These are phyloP conservation scores for Verticillium longisporum DNA, from an alignment of 2,329 filamentous ascomycete genomes.

Conservation along the genomic window DNA sequence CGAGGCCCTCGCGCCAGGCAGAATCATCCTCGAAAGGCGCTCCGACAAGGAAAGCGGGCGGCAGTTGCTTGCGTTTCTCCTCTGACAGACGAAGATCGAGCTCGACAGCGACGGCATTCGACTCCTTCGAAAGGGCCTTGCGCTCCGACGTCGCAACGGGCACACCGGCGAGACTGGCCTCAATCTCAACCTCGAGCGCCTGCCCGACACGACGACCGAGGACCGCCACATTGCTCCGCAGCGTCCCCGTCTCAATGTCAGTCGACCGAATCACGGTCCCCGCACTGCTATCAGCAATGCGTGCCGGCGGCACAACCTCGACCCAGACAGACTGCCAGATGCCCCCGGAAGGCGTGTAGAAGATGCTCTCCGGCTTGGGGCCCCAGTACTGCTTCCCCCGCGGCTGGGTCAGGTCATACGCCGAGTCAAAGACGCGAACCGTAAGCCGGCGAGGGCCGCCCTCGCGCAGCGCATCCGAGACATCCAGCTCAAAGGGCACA, in stretches of 20 bases:
- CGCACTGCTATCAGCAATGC: slow-evolving; percentile 47
- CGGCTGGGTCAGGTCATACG: slow-evolving; percentile 57
- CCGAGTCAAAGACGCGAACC: slow-evolving; percentile 55
- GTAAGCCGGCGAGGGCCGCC: slow-evolving; percentile 34
- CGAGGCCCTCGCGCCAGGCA: slow-evolving; percentile 47
- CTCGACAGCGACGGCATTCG: slow-evolving; percentile 37
- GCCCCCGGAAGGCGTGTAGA: slow-evolving; percentile 50
- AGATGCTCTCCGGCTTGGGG: slow-evolving; percentile 52
- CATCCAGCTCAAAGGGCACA: slow-evolving; percentile 51
- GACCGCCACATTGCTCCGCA: slow-evolving; percentile 44
- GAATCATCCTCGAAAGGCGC: slow-evolving; percentile 28
- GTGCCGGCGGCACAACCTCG: slow-evolving; percentile 44
- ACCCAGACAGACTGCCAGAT: slow-evolving; percentile 54
- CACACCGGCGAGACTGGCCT: slow-evolving; percentile 42
- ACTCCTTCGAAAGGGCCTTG: slow-evolving; percentile 39
- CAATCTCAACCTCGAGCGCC: slow-evolving; percentile 43
- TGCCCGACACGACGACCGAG: slow-evolving; percentile 39
- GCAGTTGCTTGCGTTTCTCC: slow-evolving; percentile 30
- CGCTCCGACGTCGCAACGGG: slow-evolving; percentile 34
- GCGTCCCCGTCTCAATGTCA: slow-evolving; percentile 41
- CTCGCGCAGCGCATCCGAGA: slow-evolving; percentile 38
- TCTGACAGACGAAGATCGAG: slow-evolving; percentile 40
- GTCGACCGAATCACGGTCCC: slow-evolving; percentile 50
- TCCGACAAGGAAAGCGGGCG: slow-evolving; percentile 21
- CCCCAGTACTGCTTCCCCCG: slow-evolving; percentile 64